phyloP scores from a whole-genome alignment of 805 yeast genomes.

The Candida arabinofermentans region DNA sequence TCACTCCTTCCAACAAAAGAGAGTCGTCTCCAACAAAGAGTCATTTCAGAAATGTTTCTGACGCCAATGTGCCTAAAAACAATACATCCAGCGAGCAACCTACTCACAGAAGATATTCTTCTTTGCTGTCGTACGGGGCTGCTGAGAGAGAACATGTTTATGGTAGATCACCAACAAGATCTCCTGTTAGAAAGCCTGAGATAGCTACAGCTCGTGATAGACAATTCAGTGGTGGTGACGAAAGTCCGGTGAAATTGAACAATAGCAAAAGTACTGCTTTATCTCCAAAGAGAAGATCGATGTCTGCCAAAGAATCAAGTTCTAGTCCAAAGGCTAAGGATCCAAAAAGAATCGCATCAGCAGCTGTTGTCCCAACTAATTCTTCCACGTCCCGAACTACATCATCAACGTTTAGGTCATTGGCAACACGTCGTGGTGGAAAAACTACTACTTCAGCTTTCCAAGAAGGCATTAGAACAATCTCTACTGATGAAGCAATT shows the following conservation, averaged over 20 bases:
- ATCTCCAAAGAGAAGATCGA: slow-evolving; percentile 43
- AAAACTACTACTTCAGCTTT: slow-evolving; percentile 75
- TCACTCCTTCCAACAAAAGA: slow-evolving; percentile 15
- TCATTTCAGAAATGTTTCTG: slow-evolving; percentile 44
- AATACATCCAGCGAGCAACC: not conserved
- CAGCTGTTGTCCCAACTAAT: slow-evolving; percentile 11
- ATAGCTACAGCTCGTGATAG: slow-evolving; percentile 5
- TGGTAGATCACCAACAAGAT: slow-evolving; percentile 15
- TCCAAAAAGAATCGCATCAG: slow-evolving; percentile 41
- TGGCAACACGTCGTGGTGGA: slow-evolving; percentile 36
- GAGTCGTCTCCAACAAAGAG: slow-evolving; percentile 24
- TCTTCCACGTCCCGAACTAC: slow-evolving; percentile 33
- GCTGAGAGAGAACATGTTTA: slow-evolving; percentile 20
- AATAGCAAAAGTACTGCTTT: slow-evolving; percentile 9
- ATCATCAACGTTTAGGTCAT: slow-evolving; percentile 34
- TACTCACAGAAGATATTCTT: slow-evolving; percentile 56
- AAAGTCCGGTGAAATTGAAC: slow-evolving; percentile 12
- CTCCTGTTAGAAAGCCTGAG: slow-evolving; percentile 9
- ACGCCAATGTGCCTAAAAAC: slow-evolving; percentile 31
- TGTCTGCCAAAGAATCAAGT: slow-evolving; percentile 43
- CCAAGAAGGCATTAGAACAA: slow-evolving; percentile 78
- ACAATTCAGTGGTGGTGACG: slow-evolving; percentile 12
- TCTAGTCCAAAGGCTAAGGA: slow-evolving; percentile 19
- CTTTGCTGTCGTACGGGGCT: slow-evolving; percentile 44
- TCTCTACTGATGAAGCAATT: slow-evolving; percentile 75